Evolutionary conservation across 176 grass and related monocot genomes (phyloP).

Genomic region (Triticum turgidum): DNA sequence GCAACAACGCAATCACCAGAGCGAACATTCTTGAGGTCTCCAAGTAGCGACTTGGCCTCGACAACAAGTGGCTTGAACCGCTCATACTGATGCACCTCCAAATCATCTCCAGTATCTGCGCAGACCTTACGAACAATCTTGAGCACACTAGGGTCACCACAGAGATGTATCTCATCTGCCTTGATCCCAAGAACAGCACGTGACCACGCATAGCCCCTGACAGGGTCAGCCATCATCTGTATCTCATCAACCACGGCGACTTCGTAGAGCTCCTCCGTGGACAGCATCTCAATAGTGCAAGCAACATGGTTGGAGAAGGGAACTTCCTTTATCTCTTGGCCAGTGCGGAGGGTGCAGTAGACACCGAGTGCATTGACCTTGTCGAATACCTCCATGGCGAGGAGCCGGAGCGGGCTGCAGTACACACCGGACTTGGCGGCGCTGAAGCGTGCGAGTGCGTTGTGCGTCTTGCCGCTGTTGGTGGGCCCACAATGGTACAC

Average conservation of each 20-base stretch:
- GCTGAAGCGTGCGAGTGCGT: constrained; percentile 71
- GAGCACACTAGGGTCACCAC: constrained; percentile 88
- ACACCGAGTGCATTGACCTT: constrained; percentile 77
- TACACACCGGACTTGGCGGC: constrained; percentile 67
- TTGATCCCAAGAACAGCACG: constrained; percentile 87
- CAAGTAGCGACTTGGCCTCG: constrained; percentile 78
- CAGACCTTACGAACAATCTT: constrained; percentile 72
- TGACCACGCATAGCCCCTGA: constrained; percentile 84
- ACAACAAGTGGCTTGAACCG: constrained; percentile 92
- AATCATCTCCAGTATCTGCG: constrained; percentile 70
- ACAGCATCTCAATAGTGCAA: constrained; percentile 83
- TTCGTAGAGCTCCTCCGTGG: constrained; percentile 76
- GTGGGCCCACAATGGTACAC: constrained; percentile 94
- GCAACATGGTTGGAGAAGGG: constrained; percentile 85
- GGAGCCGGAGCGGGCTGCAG: constrained; percentile 93
- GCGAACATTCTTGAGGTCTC: constrained; percentile 66
- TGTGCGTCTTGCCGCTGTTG: constrained; percentile 97
- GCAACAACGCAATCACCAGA: constrained; percentile 89
- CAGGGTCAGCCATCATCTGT: constrained; percentile 85
- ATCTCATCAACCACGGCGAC: constrained; percentile 93
- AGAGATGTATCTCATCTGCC: constrained; percentile 94
- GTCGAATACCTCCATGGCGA: constrained; percentile 98
- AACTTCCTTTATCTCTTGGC: constrained; percentile 78
- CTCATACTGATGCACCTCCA: constrained; percentile 72
- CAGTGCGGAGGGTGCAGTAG: constrained; percentile 89